These are phyloP conservation scores for Fusarium anguioides DNA, from an alignment of 2,329 filamentous ascomycete genomes.

Conservation along the genomic window DNA sequence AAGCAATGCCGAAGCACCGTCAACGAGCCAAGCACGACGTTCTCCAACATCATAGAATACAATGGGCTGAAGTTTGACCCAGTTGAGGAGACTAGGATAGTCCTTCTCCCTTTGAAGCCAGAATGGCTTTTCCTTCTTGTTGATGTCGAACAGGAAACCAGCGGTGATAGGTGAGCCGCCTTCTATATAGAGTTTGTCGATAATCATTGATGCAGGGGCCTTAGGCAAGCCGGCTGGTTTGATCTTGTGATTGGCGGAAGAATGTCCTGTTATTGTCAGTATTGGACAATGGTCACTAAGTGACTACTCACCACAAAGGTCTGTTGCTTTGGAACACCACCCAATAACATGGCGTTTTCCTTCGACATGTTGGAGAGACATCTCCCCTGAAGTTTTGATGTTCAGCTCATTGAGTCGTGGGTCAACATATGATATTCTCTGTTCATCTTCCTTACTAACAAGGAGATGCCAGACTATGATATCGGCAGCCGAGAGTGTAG, in stretches of 20 bases:
- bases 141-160: slow-evolving; percentile 7
- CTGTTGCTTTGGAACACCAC: slow-evolving; percentile 17
- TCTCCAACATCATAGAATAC: slow-evolving; percentile 15
- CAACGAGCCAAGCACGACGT: slow-evolving; percentile 17
- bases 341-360: slow-evolving; percentile 19
- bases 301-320: slow-evolving; percentile 9
- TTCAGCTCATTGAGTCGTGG: background rate
- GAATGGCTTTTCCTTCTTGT: slow-evolving; percentile 14
- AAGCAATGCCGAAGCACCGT: slow-evolving; percentile 26
- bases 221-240: background rate
- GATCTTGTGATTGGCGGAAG: background rate
- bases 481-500: background rate
- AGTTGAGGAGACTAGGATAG: slow-evolving; percentile 23
- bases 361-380: background rate
- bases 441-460: background rate
- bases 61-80: slow-evolving; percentile 7
- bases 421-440: slow-evolving; percentile 24
- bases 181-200: slow-evolving; percentile 26
- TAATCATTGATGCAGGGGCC: background rate
- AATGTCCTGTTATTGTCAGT: background rate
- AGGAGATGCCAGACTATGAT: slow-evolving; percentile 26
- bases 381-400: background rate
- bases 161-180: background rate
- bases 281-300: accelerated
- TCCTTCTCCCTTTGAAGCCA: slow-evolving; percentile 24